Conservation (phyloP, 2,329 filamentous ascomycete species). For the Sporothrix brasiliensis region DNA sequence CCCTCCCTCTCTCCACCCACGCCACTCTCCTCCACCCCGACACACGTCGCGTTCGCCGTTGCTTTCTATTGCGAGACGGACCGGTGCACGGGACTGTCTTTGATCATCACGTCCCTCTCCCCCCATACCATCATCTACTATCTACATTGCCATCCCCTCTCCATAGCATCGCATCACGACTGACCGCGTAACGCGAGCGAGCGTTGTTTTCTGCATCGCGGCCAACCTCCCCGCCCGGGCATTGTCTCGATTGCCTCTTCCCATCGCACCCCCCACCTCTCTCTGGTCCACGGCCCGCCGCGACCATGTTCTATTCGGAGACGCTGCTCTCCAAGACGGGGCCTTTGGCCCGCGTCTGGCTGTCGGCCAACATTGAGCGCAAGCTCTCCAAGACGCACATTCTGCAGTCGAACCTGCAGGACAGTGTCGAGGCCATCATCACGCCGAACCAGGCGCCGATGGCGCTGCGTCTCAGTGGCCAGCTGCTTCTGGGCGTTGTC, state of each 20-base stretch:
- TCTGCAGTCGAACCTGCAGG: slow-evolving; percentile 88
- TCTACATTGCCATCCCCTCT: not conserved
- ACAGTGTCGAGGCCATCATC: slow-evolving; percentile 94
- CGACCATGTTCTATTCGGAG: slow-evolving; percentile 93
- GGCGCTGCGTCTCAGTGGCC: slow-evolving; percentile 89
- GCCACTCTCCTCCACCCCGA: slow-evolving; percentile 21
- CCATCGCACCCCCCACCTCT: not conserved
- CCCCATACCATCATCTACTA: not conserved
- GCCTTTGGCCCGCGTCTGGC: slow-evolving; percentile 95
- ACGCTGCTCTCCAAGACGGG: slow-evolving; percentile 94
- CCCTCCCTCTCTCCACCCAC: slow-evolving; percentile 18
- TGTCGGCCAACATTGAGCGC: slow-evolving; percentile 96
- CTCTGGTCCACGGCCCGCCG: slow-evolving; percentile 30
- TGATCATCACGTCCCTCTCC: not conserved
- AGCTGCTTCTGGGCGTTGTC: slow-evolving; percentile 91
- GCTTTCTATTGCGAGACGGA: slow-evolving; percentile 18
- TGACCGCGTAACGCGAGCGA: slow-evolving; percentile 23
- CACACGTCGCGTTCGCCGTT: slow-evolving; percentile 23
- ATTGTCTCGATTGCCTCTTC: not conserved
- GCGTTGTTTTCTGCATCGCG: not conserved
- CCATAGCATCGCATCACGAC: slow-evolving; percentile 19
- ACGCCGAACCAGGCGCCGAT: slow-evolving; percentile 91
- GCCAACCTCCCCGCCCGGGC: not conserved
- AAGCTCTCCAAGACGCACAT: slow-evolving; percentile 98
- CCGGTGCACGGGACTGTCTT: slow-evolving; percentile 14